Evolutionary conservation across 768 basidiomycete species (phyloP).

Genomic region (Calocybe indica): DNA sequence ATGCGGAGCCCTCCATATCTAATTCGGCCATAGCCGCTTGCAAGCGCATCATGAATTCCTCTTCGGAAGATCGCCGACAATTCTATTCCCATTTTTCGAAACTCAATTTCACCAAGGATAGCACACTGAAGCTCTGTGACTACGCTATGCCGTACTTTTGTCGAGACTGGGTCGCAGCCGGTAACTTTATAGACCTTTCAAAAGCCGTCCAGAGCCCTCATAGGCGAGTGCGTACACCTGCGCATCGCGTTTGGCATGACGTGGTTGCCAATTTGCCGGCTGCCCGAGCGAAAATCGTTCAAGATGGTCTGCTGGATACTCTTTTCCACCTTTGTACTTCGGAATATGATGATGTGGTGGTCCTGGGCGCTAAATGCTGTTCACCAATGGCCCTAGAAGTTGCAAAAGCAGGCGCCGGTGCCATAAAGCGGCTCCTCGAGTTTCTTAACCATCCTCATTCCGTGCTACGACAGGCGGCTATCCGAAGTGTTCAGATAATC

Average conservation of each 20-base stretch:
- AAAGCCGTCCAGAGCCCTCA: constrained; percentile 8
- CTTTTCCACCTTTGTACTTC: constrained; percentile 13
- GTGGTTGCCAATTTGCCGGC: constrained; percentile 8
- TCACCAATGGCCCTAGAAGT: constrained; percentile 11
- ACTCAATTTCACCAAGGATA: constrained; percentile 14
- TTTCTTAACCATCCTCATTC: constrained; percentile 8
- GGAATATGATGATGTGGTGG: constrained; percentile 9
- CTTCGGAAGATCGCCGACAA: constrained; percentile 10
- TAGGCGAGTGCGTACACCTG: constrained; percentile 8
- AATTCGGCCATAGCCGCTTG: constrained; percentile 12
- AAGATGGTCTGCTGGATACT: constrained; percentile 4
- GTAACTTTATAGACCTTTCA: constrained; percentile 9
- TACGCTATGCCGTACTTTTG: constrained; percentile 12
- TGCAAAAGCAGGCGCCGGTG: constrained; percentile 5
- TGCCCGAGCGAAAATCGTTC: constrained; percentile 10
- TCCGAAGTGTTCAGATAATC: constrained; percentile 10
- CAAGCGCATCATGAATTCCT: constrained; percentile 10
- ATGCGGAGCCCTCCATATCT: constrained; percentile 7
- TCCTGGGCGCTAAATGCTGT: constrained; percentile 7
- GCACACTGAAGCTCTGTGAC: constrained; percentile 11
- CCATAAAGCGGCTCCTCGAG: constrained; percentile 8
- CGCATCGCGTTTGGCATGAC: constrained; percentile 10
- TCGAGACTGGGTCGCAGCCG: constrained; percentile 10
- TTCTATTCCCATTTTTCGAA: constrained; percentile 8
- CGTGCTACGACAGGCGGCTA: constrained; percentile 9